Conservation (phyloP, 179 eudicot genomes). For the Drosera spatulata region DNA sequence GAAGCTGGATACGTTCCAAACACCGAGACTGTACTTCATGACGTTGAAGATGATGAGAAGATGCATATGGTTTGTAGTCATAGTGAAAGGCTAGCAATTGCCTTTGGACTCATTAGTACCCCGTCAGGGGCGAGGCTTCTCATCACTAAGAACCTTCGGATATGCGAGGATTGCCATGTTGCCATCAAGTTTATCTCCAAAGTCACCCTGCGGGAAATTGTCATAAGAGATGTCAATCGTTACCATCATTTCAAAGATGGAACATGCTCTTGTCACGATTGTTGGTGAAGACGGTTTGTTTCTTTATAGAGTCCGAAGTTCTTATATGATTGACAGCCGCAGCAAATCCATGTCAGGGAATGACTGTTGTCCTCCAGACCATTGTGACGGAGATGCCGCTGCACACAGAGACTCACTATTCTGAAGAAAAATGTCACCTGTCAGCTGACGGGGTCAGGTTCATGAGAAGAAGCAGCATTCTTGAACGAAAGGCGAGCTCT, state of each 20-base stretch:
- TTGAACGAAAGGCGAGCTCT: too few species aligned
- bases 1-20: conserved; percentile 26
- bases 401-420: too few species aligned
- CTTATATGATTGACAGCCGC: too few species aligned
- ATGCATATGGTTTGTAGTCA: conserved; percentile 31
- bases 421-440: too few species aligned
- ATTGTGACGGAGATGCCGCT: too few species aligned
- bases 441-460: too few species aligned
- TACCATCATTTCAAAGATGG: conserved; percentile 39
- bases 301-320: too few species aligned
- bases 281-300: conserved; percentile 15
- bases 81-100: conserved; percentile 40
- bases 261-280: conserved; percentile 32
- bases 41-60: conserved; percentile 38
- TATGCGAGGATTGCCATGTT: conserved; percentile 39
- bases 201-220: conserved; percentile 27
- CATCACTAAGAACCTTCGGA: conserved; percentile 37
- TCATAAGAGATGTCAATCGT: conserved; percentile 38
- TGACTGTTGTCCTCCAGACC: too few species aligned
- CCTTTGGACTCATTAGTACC: conserved; percentile 37
- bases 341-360: too few species aligned
- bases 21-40: conserved; percentile 33
- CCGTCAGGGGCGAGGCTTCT: conserved; percentile 26
- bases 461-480: too few species aligned
- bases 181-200: conserved; percentile 28